Base-by-base conservation (phyloP, 1,284 basidiomycete species). In the Boletellus dicymbophilus region DNA sequence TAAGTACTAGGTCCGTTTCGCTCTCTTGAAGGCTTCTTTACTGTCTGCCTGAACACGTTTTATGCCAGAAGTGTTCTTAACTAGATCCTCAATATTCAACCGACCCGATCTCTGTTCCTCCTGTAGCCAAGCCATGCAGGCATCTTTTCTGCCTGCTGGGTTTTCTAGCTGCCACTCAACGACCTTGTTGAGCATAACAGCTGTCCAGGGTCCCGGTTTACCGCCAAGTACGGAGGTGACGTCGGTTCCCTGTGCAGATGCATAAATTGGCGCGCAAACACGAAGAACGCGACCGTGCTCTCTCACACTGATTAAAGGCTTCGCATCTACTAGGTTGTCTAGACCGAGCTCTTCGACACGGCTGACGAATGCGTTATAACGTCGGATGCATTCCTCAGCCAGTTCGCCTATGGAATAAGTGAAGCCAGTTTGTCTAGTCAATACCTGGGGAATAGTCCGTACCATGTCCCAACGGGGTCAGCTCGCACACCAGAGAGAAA, bases 161-260 rank as follows among this genome's bases (percentile, higher is more conserved):
- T 93, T 72, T 31, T 82, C 84, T 12, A 97, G 77, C 64, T 95
- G 93, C 91, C 92, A 96, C 53, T 84, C 80, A 21, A 91, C 66
- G 36, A 96, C 77, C 33, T 76, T 78, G 18, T 76, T 70, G n/a
- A 90, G 74, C 18, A 88, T 77, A 22, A 76, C 68, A 25, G 81
- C 78, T 7, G 85, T 81, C 82, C 91, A 87, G 3, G 81, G 79
- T 2, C 92, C 91, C 2, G 85, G 78, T 54, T 75, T 70, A 10
- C 73, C 74, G 3, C 73, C 75, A 9, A 95, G 74, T 6, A 82
- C 65, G 22, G 71, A 56, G 7, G 81, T 72, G 37, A 94, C 73
- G 45, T 88, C 81, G 38, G 77, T 81, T 3, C 95, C 94, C 93
- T 96, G 9, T 57, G 51, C 31, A 9, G 43, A 34, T 3, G 13